These are phyloP conservation scores for Suillus decipiens DNA, from an alignment of 768 basidiomycete species.

Conservation along the genomic window DNA sequence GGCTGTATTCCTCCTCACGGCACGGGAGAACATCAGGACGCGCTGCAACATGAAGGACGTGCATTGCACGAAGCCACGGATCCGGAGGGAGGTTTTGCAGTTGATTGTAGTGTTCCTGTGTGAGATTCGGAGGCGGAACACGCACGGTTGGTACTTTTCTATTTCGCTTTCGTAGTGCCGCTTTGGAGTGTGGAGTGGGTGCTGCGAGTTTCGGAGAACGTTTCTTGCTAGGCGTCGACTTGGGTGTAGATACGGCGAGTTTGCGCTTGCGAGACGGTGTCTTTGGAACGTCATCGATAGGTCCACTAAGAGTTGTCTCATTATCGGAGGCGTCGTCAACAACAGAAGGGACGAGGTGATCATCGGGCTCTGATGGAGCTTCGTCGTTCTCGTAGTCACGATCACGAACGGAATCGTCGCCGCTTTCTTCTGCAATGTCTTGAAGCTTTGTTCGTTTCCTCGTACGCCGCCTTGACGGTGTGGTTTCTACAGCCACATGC, in stretches of 20 bases:
- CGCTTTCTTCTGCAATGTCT: constrained; percentile 24
- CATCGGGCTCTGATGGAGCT: constrained; percentile 18
- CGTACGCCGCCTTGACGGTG: constrained; percentile 11
- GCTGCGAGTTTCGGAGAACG: constrained; percentile 47
- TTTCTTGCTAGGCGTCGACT: constrained; percentile 37
- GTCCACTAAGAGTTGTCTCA: constrained; percentile 32
- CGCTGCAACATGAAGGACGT: constrained; percentile 89
- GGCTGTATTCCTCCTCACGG: constrained; percentile 80
- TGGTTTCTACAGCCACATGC: constrained; percentile 41
- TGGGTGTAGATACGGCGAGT: constrained; percentile 31
- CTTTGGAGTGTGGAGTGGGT: constrained; percentile 79
- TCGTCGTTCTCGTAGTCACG: constrained; percentile 27
- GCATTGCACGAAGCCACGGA: constrained; percentile 86
- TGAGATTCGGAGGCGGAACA: constrained; percentile 37
- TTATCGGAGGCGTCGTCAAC: constrained; percentile 23
- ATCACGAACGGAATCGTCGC: constrained; percentile 10
- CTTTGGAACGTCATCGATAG: constrained; percentile 35
- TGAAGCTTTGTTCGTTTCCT: constrained; percentile 23
- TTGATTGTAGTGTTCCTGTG: constrained; percentile 38
- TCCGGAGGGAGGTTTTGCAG: constrained; percentile 63
- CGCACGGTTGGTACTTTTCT: constrained; percentile 32
- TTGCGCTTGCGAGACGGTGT: constrained; percentile 62
- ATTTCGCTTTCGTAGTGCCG: constrained; percentile 49
- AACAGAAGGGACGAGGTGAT: constrained; percentile 21
- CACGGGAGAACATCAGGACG: constrained; percentile 90